phyloP scores from a whole-genome alignment of 2,329 filamentous ascomycete genomes.

The Fusarium paranaense region DNA sequence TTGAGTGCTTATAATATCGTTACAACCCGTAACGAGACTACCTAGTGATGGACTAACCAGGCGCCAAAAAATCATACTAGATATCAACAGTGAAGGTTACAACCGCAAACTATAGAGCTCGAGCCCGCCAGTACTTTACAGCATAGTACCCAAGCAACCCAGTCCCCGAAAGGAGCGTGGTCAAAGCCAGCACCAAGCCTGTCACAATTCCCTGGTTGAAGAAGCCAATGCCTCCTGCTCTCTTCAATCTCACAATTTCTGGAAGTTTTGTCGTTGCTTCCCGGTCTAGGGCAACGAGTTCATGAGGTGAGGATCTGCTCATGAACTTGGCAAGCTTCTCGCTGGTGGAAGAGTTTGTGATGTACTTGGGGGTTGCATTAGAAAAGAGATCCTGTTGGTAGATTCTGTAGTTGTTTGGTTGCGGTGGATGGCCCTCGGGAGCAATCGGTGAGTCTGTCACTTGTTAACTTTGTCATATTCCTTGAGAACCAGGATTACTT shows the following conservation, averaged over 20 bases:
- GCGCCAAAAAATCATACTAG: background rate
- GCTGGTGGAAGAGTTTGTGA: background rate
- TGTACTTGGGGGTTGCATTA: conserved; percentile 16
- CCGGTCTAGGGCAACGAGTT: background rate
- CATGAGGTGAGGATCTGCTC: background rate
- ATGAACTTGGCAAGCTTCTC: background rate
- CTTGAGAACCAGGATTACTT: background rate
- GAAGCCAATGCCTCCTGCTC: conserved; percentile 18
- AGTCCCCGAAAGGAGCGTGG: conserved; percentile 18
- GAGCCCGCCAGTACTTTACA: conserved; percentile 3
- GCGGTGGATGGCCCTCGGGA: conserved; percentile 1
- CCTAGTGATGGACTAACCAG: background rate
- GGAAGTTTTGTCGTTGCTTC: conserved; percentile 15
- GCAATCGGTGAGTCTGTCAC: conserved; percentile 13
- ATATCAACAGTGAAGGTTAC: background rate
- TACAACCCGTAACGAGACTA: background rate
- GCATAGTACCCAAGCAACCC: conserved; percentile 25
- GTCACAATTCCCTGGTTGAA: conserved; percentile 35
- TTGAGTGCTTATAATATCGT: background rate
- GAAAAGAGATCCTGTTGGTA: conserved; percentile 21
- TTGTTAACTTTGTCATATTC: background rate
- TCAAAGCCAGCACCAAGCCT: conserved; percentile 13
- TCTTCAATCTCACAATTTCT: conserved; percentile 19
- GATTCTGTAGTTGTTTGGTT: background rate
- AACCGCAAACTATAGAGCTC: background rate